Conservation (phyloP, 768 basidiomycete genomes). For the Serpula lacrymans region DNA sequence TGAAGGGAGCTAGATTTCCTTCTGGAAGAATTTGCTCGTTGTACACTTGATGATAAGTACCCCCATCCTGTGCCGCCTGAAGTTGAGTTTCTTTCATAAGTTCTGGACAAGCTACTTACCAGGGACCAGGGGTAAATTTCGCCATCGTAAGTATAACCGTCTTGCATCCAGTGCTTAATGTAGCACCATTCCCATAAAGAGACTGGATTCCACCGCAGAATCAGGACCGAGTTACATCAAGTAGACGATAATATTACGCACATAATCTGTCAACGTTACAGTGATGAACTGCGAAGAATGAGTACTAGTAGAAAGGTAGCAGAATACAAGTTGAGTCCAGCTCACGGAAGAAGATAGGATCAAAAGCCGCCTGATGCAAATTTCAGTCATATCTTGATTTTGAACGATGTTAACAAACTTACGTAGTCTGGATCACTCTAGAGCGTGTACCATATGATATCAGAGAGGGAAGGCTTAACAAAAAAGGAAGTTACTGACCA, state of each 20-base stretch:
- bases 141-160: conserved; percentile 14
- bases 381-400: too few relatives aligned
- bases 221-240: not conserved
- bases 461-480: not conserved
- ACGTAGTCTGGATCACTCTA: conserved; percentile 21
- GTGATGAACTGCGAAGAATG: conserved; percentile 20
- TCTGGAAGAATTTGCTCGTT: conserved; percentile 17
- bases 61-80: conserved; percentile 15
- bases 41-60: conserved; percentile 21
- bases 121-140: conserved; percentile 17
- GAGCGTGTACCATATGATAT: not conserved
- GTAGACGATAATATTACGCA: conserved; percentile 6
- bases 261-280: conserved; percentile 20
- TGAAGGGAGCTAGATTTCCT: conserved; percentile 24
- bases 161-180: conserved; percentile 23
- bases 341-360: conserved; percentile 24
- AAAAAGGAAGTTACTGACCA: conserved; percentile 14
- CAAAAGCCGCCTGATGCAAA: conserved; percentile 21
- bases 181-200: conserved; percentile 30
- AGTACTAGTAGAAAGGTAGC: too few relatives aligned
- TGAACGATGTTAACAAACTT: not conserved
- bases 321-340: too few relatives aligned
- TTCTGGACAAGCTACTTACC: conserved; percentile 6
- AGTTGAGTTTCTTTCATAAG: not conserved
- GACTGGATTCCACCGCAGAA: conserved; percentile 10